These are phyloP conservation scores for Hippophae tibetana DNA, from an alignment of 306 rosid species.

Conservation along the genomic window DNA sequence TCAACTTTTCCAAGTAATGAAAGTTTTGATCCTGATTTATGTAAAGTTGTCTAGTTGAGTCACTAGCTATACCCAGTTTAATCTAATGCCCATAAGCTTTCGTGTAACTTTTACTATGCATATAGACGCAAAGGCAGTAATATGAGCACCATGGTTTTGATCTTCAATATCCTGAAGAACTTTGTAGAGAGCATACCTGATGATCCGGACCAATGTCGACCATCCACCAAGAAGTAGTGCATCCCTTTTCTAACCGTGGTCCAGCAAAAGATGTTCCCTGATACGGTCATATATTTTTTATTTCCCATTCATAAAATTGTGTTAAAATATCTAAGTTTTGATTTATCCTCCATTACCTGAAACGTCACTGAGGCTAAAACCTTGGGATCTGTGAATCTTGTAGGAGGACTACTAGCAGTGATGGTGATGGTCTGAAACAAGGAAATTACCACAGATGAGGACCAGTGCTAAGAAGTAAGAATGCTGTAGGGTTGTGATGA, in stretches of 20 bases:
- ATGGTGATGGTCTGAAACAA: constrained; percentile 53
- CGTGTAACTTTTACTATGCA: too few species aligned
- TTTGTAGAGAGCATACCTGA: constrained; percentile 43
- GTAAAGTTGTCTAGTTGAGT: too few species aligned
- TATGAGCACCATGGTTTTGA: too few species aligned
- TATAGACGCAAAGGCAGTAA: too few species aligned
- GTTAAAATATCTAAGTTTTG: neutral
- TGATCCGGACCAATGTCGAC: constrained; percentile 76
- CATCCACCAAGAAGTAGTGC: constrained; percentile 76
- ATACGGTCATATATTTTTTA: constrained; percentile 19
- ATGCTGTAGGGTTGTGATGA: neutral
- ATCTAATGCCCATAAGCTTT: too few species aligned
- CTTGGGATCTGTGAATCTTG: constrained; percentile 93
- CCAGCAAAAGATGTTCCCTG: constrained; percentile 96
- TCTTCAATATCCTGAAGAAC: too few species aligned
- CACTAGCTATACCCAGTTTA: too few species aligned
- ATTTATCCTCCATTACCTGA: constrained; percentile 36
- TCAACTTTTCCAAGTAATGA: too few species aligned
- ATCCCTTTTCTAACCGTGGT: constrained; percentile 71
- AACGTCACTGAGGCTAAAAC: constrained; percentile 83
- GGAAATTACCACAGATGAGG: constrained; percentile 11
- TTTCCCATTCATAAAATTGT: constrained; percentile 4
- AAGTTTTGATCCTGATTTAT: too few species aligned
- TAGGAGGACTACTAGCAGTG: constrained; percentile 71
- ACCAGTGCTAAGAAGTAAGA: constrained; percentile 9